A percentile compares a stretch with the other conserved stretches of the same genome.
These are phyloP conservation scores for Tricholoma sp. DNA, from an alignment of 768 basidiomycete genomes.

Conservation along the genomic window DNA sequence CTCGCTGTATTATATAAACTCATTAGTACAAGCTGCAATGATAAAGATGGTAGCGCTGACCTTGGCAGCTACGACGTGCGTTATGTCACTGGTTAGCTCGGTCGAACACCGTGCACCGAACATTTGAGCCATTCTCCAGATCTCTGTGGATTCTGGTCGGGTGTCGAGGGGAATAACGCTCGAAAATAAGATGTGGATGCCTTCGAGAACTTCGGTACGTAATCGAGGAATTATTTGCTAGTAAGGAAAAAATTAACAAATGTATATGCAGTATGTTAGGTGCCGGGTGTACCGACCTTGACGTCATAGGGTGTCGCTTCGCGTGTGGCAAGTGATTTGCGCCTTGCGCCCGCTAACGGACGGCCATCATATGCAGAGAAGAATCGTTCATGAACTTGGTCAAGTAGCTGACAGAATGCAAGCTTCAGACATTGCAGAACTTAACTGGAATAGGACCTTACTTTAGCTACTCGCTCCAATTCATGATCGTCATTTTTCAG, in stretches of 20 bases:
- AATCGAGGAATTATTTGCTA: slow-evolving; percentile 84
- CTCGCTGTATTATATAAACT: slow-evolving; percentile 43
- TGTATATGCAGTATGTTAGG: slow-evolving; percentile 2
- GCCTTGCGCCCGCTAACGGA: slow-evolving; percentile 23
- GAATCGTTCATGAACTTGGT: slow-evolving; percentile 73
- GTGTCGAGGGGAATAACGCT: slow-evolving; percentile 92
- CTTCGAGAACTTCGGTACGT: slow-evolving; percentile 70
- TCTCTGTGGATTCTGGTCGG: slow-evolving; percentile 70
- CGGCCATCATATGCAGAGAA: slow-evolving; percentile 60
- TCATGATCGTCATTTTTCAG: slow-evolving; percentile 87
- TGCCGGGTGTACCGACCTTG: slow-evolving; percentile 50
- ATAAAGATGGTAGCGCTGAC: slow-evolving; percentile 29
- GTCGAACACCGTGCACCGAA: slow-evolving; percentile 84
- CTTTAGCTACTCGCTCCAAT: slow-evolving; percentile 70
- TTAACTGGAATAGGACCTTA: slow-evolving; percentile 27
- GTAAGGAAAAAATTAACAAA: neutral
- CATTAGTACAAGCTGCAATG: neutral
- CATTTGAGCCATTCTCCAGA: slow-evolving; percentile 80
- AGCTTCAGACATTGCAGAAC: neutral
- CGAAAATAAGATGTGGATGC: slow-evolving; percentile 84
- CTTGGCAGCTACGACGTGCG: slow-evolving; percentile 91
- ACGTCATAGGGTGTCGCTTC: slow-evolving; percentile 55
- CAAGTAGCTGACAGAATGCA: slow-evolving; percentile 58
- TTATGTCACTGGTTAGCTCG: slow-evolving; percentile 60
- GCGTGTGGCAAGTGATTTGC: slow-evolving; percentile 23